phyloP scores from a whole-genome alignment of 768 basidiomycete species.

The Tulasnella sp. region DNA sequence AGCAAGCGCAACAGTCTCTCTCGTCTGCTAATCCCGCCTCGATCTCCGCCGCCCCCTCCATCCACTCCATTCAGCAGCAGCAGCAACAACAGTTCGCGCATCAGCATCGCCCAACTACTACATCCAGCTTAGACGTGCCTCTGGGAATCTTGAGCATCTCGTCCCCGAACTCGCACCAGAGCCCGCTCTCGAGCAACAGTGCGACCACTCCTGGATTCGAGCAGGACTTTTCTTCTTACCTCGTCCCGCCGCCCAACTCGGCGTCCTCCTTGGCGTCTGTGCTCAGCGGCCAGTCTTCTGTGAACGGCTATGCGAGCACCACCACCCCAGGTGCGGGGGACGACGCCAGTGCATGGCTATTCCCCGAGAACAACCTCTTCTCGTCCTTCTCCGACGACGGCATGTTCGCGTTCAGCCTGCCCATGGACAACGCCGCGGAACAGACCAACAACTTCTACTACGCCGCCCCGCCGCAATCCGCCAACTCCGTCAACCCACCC shows the following conservation, averaged over 20 bases:
- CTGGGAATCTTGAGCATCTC: slow-evolving; percentile 13
- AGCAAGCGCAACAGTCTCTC: too few species aligned
- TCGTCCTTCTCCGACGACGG: slow-evolving; percentile 17
- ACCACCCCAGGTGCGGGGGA: background rate
- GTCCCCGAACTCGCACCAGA: background rate
- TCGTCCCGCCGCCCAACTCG: slow-evolving; percentile 1
- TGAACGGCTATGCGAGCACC: background rate
- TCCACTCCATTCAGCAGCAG: too few species aligned
- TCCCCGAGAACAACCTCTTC: slow-evolving; percentile 8
- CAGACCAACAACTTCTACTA: slow-evolving; percentile 7
- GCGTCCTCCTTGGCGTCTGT: background rate
- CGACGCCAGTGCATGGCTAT: background rate
- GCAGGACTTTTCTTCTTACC: background rate
- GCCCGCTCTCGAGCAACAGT: background rate
- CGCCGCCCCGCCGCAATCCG: background rate
- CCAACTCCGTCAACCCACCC: background rate
- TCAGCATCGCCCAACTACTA: slow-evolving; percentile 18
- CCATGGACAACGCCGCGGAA: background rate
- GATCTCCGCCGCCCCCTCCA: too few species aligned
- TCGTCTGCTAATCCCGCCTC: too few species aligned
- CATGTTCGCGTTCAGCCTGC: background rate
- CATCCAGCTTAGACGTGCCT: slow-evolving; percentile 10
- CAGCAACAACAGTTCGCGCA: background rate
- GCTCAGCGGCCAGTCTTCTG: background rate
- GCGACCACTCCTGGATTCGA: background rate